Evolutionary conservation across 306 rosid genomes (phyloP).

Genomic region (Heteromeles arbutifolia): DNA sequence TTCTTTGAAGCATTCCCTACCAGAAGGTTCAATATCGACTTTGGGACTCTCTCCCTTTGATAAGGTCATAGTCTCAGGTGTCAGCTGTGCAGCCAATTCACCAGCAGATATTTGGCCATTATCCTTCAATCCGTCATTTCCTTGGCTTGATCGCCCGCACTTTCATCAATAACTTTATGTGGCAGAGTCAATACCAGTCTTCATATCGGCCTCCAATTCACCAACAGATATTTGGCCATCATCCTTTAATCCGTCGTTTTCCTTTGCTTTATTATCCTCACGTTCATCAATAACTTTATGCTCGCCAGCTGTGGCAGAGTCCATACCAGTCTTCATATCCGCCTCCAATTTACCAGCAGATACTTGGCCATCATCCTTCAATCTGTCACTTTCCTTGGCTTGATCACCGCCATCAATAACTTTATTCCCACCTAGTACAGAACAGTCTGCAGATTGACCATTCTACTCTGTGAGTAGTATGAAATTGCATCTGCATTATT

Average conservation of each 20-base stretch:
- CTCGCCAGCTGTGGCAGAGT: neutral
- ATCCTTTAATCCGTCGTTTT: neutral
- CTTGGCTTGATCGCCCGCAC: slow-evolving; percentile 5
- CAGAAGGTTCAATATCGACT: neutral
- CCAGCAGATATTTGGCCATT: slow-evolving; percentile 11
- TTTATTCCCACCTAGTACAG: neutral
- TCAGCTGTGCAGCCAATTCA: slow-evolving; percentile 9
- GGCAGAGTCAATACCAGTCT: slow-evolving; percentile 6
- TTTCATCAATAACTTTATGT: slow-evolving; percentile 6
- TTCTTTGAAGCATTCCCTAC: slow-evolving; percentile 7
- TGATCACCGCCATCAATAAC: slow-evolving; percentile 12
- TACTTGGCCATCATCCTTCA: slow-evolving; percentile 6
- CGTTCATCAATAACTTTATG: slow-evolving; percentile 7
- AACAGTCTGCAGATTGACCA: neutral
- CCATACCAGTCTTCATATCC: slow-evolving; percentile 16
- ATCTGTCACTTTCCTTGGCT: neutral
- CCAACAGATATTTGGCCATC: slow-evolving; percentile 7
- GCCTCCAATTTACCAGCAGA: slow-evolving; percentile 14
- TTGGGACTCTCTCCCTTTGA: neutral
- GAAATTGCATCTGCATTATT: neutral
- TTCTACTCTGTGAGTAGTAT: neutral
- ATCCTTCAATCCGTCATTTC: slow-evolving; percentile 4
- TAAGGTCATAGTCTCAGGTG: neutral
- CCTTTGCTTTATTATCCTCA: slow-evolving; percentile 12
- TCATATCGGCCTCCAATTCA: slow-evolving; percentile 14